Evolutionary conservation across 306 rosid species (phyloP), one percentile per base, ranked within the genome.

Genomic region (Malus sieversii): DNA sequence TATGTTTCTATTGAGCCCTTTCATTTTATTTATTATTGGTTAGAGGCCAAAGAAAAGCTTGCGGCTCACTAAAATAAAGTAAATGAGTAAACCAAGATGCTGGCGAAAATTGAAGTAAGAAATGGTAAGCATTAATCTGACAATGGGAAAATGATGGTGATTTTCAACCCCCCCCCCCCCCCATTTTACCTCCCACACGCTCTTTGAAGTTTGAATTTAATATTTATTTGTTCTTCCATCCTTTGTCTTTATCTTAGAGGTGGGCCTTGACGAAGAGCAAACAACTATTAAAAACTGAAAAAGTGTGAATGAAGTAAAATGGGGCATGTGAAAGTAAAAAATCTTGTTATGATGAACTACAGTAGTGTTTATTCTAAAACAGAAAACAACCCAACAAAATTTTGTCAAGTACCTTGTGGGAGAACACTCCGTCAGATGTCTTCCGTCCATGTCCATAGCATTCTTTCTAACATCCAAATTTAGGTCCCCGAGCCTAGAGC

Each of bases 401-500:
- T 51, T 70, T 72, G 66, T 78, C 73, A 45, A 78, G 77, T 86
- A 96, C 97, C 97, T 89, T 80, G 25, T 82, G 71, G 78, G 82
- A 81, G 82, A 65, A 27, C 44, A 85, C 80, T 80, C 86, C 18
- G 33, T 52, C 76, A 72, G 80, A 83, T 76, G 33, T 68, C 85
- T 77, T 76, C 80, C 88, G 68, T 81, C 85, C 35, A 78, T 80
- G 75, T 88, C 92, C 80, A 82, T 75, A 14, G 86, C 68, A 76
- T 86, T 90, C 81, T 85, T 90, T 77, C 78, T 78, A 23, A 90
- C 97, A 84, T 92, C 96, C 89, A 96, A 85, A 82, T 92, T 96
- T 75, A 96, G 86, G 90, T 82, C 96, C 87, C 88, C 99, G 48
- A 96, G 97, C 98, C 85, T 89, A 45, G 93, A 89, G 87, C 97